These are phyloP conservation scores for Chlorella variabilis DNA, from an alignment of 163 green algal genomes.

Conservation along the genomic window DNA sequence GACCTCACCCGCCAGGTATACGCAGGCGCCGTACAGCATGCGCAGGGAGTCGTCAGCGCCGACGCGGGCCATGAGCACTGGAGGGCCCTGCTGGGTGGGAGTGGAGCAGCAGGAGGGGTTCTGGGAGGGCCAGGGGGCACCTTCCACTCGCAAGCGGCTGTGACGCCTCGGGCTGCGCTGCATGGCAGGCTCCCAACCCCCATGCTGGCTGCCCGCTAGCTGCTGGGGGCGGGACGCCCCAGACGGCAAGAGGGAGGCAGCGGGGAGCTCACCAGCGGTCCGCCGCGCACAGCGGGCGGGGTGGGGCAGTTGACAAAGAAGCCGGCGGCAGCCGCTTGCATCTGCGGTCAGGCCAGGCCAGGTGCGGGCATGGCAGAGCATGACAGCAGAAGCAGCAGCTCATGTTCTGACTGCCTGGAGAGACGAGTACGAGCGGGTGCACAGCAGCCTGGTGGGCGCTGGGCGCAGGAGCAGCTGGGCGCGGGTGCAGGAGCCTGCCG, in stretches of 20 bases:
- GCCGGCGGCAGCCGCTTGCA: background rate
- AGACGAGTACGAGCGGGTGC: no score
- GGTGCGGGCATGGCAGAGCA: background rate
- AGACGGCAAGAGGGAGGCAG: no score
- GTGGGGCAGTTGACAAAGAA: constrained; percentile 1
- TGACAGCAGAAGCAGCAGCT: background rate
- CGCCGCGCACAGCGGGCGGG: background rate
- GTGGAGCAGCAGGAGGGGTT: background rate
- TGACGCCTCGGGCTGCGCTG: no score
- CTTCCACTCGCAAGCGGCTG: background rate
- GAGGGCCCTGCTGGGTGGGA: background rate
- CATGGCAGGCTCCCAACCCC: no score
- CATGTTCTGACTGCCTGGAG: no score
- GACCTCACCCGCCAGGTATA: constrained; percentile 18
- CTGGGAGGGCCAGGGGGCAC: background rate
- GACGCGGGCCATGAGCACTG: background rate
- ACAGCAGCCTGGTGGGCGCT: no score
- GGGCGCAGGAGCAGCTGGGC: no score
- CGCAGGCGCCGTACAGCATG: background rate
- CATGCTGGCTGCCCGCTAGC: no score
- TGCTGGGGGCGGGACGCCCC: no score
- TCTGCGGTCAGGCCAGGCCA: no score
- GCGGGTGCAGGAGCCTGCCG: no score
- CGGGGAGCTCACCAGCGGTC: background rate
- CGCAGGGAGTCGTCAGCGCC: background rate